These are phyloP conservation scores for Stropharia rugosoannulata DNA, from an alignment of 768 basidiomycete species.

Conservation along the genomic window DNA sequence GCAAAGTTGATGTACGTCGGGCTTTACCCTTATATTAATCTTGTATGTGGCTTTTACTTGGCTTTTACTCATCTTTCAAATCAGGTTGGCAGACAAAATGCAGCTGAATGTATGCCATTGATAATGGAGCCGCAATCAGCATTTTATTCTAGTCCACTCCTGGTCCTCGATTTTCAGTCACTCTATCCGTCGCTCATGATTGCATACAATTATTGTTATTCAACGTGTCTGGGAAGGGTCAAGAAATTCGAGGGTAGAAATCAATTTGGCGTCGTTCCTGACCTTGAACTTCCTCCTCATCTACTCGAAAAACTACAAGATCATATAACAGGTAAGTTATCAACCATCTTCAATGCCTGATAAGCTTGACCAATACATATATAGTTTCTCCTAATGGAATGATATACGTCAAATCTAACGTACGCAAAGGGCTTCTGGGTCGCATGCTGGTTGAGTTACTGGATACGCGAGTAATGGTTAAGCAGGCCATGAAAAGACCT, in stretches of 20 bases:
- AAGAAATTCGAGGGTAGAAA: slow-evolving; percentile 83
- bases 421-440: slow-evolving; percentile 82
- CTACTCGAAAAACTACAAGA: slow-evolving; percentile 69
- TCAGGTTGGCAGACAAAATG: slow-evolving; percentile 94
- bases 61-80: background rate
- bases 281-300: slow-evolving; percentile 67
- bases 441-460: slow-evolving; percentile 93
- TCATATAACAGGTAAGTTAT: slow-evolving; percentile 67
- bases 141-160: slow-evolving; percentile 88
- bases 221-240: slow-evolving; percentile 91
- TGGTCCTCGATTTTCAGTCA: slow-evolving; percentile 95
- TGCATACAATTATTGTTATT: slow-evolving; percentile 96
- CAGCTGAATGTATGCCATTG: slow-evolving; percentile 92
- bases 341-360: background rate
- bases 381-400: slow-evolving; percentile 95
- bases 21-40: background rate
- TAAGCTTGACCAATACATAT: background rate
- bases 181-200: slow-evolving; percentile 99
- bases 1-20: slow-evolving; percentile 68
- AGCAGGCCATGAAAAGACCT: slow-evolving; percentile 88
- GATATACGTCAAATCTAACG: slow-evolving; percentile 84
- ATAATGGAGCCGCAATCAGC: slow-evolving; percentile 94
- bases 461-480: slow-evolving; percentile 97
- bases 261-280: slow-evolving; percentile 85
- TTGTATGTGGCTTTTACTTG: background rate